phyloP scores from a whole-genome alignment of 176 grass and related monocot species.

The Rhipidocladum racemiflorum region DNA sequence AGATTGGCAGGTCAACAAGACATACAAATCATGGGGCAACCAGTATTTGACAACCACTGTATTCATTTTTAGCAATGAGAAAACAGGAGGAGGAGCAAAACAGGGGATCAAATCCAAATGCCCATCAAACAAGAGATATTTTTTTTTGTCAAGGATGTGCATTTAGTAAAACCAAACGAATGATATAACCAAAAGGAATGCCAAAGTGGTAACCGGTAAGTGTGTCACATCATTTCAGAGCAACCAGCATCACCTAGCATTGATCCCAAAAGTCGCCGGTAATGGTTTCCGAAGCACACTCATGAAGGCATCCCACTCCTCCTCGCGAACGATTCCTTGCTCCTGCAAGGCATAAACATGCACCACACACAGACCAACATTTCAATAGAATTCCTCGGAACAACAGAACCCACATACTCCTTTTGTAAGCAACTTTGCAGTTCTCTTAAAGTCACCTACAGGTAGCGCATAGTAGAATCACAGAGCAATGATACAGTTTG shows the following conservation, averaged over 20 bases:
- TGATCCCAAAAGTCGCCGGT: conserved; percentile 81
- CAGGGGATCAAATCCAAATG: background rate
- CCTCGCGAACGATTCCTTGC: conserved; percentile 59
- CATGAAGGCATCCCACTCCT: conserved; percentile 84
- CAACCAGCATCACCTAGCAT: conserved; percentile 51
- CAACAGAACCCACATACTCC: background rate
- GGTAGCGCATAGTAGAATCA: background rate
- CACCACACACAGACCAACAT: background rate
- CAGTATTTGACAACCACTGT: background rate
- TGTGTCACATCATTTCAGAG: background rate
- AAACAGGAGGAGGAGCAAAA: background rate
- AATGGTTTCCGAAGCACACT: conserved; percentile 52
- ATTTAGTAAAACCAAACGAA: background rate
- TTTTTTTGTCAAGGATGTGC: background rate
- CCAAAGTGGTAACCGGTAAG: background rate
- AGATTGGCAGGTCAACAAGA: background rate
- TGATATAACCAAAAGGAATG: background rate
- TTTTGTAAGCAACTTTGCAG: background rate
- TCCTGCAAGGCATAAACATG: conserved; percentile 37
- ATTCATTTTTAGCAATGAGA: background rate
- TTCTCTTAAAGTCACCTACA: too few species aligned
- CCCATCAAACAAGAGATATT: background rate
- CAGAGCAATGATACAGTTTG: background rate
- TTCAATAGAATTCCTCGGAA: background rate
- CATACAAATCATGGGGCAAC: background rate